Evolutionary conservation across 768 basidiomycete species (phyloP), one percentile per base, ranked within the genome.

Genomic region (Psilocybe tampanensis): DNA sequence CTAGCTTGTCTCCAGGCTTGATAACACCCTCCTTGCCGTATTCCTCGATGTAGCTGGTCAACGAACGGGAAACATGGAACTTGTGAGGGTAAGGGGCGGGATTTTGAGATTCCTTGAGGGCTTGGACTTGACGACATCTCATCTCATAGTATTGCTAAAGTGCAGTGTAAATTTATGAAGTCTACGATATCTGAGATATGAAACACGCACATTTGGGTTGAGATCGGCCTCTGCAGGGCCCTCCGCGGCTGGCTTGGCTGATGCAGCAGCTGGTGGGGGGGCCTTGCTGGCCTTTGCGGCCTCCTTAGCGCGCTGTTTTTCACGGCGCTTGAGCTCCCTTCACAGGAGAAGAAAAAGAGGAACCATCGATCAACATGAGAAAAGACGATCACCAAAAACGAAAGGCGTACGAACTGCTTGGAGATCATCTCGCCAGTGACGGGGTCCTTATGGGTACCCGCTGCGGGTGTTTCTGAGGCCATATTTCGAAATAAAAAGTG

Each of bases 11-110:
- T 21, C 91, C 92, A 21, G 86, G 62, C 3, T 78, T 65, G 58
- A 96, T 85, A 72, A 84, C 81, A 51, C 89, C 91, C 48, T 92
- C 89, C 8, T 64, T 21, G 23, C 91, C 90, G 66, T 92, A 98
- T 53, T 81, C 73, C 4, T 79, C 70, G 70, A 98, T 83, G 75
- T 88, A 99, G 4, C 75, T 68, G 2, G 85, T 75, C 67, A 99
- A 78, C 8, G 92, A 93, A 59, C 74, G 78, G 55, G 88, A 78
- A 19, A 98, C 95, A 63, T 96, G 73, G 77, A 99, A 99, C 85
- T 99, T 99, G 88, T 99, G 97, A 7, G 97, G 97, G 78, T 98
- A 99, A 2, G 97, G 97, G 71, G 95, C 91, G 2, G 95, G 96
- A 7, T 82, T 73, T 70, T 90, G 89, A 24, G 91, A 90, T 68